phyloP scores from a whole-genome alignment of 1,284 basidiomycete genomes.

The Limonomyces culmigenus region DNA sequence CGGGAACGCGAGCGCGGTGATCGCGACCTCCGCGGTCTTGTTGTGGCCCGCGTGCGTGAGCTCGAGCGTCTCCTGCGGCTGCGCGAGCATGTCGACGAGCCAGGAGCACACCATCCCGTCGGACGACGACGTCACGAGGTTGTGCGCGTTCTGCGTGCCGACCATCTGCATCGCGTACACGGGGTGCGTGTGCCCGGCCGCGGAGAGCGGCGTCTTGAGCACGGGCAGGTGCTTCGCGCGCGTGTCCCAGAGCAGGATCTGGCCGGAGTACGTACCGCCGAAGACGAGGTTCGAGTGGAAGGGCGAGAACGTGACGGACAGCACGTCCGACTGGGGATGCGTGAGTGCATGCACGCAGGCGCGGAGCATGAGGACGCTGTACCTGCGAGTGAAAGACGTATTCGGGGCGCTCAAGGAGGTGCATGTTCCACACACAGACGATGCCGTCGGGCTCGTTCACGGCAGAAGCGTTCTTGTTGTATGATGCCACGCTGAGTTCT shows the following conservation, averaged over 20 bases:
- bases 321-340: conserved; percentile 70
- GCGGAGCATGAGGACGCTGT: conserved; percentile 3
- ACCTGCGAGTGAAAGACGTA: conserved; percentile 95
- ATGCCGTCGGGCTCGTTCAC: conserved; percentile 92
- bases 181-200: conserved; percentile 93
- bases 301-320: conserved; percentile 91
- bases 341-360: conserved; percentile 7
- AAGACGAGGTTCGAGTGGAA: conserved; percentile 96
- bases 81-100: conserved; percentile 96
- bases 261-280: conserved; percentile 95
- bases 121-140: conserved; percentile 87
- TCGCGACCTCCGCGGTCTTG: conserved; percentile 91
- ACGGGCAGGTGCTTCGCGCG: conserved; percentile 90
- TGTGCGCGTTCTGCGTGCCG: conserved; percentile 96
- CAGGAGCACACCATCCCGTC: conserved; percentile 96
- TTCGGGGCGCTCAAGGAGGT: conserved; percentile 87
- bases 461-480: conserved; percentile 88
- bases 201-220: conserved; percentile 89
- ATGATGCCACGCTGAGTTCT: conserved; percentile 86
- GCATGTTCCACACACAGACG: conserved; percentile 95
- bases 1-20: conserved; percentile 85
- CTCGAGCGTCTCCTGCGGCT: conserved; percentile 91
- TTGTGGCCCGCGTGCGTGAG: conserved; percentile 75
- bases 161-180: conserved; percentile 97
- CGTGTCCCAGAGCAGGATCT: conserved; percentile 98